Conservation (phyloP, 352 stramenopile species). For the Pythium scleroteichum region DNA sequence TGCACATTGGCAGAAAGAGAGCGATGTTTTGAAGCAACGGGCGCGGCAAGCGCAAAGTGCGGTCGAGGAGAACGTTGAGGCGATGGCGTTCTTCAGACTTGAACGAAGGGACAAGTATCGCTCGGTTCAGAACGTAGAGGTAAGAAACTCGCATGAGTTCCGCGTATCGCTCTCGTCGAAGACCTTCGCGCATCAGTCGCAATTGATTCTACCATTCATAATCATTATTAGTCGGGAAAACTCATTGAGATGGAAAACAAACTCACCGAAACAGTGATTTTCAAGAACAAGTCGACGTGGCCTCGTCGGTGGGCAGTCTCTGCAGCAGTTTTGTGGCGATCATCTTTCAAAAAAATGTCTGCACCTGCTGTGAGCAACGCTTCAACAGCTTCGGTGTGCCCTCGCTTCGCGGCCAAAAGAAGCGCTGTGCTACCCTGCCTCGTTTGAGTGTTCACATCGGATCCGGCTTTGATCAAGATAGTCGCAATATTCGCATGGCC, state of each 20-base stretch:
- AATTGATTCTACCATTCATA: constrained; percentile 56
- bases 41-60: constrained; percentile 69
- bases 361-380: constrained; percentile 76
- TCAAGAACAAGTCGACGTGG: constrained; percentile 82
- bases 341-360: constrained; percentile 88
- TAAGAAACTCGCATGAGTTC: constrained; percentile 73
- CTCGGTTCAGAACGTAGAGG: constrained; percentile 63
- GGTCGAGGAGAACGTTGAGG: constrained; percentile 59
- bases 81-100: constrained; percentile 45
- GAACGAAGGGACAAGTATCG: constrained; percentile 43
- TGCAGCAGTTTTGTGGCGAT: constrained; percentile 83
- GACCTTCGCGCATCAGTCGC: constrained; percentile 71
- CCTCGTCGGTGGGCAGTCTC: constrained; percentile 81
- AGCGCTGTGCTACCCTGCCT: constrained; percentile 86
- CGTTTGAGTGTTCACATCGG: constrained; percentile 88
- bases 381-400: constrained; percentile 77
- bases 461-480: constrained; percentile 77
- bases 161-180: constrained; percentile 70
- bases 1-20: constrained; percentile 68
- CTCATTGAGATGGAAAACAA: not conserved
- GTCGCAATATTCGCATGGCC: constrained; percentile 81
- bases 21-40: constrained; percentile 82
- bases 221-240: constrained; percentile 2
- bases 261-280: constrained; percentile 77
- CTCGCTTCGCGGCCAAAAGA: constrained; percentile 78